Base-by-base conservation (phyloP, 441 rosid species). In the Gossypium lobatum region DNA sequence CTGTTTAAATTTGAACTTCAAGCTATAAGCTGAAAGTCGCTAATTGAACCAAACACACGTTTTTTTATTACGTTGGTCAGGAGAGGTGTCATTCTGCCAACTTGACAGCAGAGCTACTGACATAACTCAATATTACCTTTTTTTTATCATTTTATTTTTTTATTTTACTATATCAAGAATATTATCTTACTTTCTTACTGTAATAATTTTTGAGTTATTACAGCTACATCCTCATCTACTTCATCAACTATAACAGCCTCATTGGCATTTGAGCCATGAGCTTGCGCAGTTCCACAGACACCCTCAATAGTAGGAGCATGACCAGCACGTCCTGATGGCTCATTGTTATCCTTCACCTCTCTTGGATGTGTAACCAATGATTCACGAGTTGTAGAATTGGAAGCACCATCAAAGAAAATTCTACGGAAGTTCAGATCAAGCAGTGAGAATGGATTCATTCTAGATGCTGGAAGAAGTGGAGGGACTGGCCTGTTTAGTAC, bases 281-380 rank as follows among this genome's bases (percentile, higher is more conserved):
- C 78, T 64, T 76, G 80, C 42, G 73, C 77, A 66, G 93, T 76
- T 77, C 82, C 97, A 42, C 96, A 89, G 39, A 90, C 87, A 81
- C 90, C 97, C 85, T 87, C 96, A 73, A 90, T 80, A 26, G 80
- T 65, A 75, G 94, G 95, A 65, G 86, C 91, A 74, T 82, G 82
- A 70, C 79, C 78, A 71, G 89, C 82, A 63, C 42, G 81, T 62
- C 75, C 83, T 13, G 97, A 86, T 76, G 85, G 81, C 28, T 78
- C 83, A 73, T 71, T 83, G n/a, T 80, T 85, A 83, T 89, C 96
- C 81, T 82, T 91, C 76, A 86, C 88, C 82, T 87, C 92, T 78
- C 97, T 89, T 20, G 98, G 97, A 75, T 85, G 94, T 23, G 94
- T 80, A 76, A 90, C 91, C 81, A 77, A 72, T 2, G 97, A 89